These are phyloP conservation scores for Amoebophrya sp. DNA, from an alignment of 169 alveolate species.

Conservation along the genomic window DNA sequence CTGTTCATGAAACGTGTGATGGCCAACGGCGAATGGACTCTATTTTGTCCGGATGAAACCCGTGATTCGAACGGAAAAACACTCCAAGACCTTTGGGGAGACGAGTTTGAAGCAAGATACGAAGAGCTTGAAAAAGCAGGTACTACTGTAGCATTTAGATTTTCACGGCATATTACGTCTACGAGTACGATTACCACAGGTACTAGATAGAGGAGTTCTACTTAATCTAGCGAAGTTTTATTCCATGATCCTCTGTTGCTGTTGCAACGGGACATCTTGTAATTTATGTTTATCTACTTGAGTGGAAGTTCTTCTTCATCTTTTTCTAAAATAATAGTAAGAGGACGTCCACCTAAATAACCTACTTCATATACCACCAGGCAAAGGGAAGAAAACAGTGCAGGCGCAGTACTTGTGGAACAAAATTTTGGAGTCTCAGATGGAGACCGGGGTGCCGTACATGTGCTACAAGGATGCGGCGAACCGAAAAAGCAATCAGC, in stretches of 20 bases:
- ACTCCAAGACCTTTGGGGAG: slow-evolving; percentile 34
- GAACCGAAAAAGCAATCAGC: slow-evolving; percentile 90
- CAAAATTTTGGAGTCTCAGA: slow-evolving; percentile 89
- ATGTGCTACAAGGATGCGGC: slow-evolving; percentile 88
- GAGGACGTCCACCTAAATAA: too few species aligned
- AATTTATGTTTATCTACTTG: too few species aligned
- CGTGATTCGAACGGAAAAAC: slow-evolving; percentile 44
- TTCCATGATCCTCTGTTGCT: too few species aligned
- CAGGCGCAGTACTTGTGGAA: slow-evolving; percentile 94
- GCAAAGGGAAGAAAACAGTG: slow-evolving; percentile 86
- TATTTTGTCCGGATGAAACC: slow-evolving; percentile 97
- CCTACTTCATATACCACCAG: slow-evolving; percentile 35
- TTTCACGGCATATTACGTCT: too few species aligned
- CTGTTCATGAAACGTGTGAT: slow-evolving; percentile 96
- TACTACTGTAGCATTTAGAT: too few species aligned
- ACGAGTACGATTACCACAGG: too few species aligned
- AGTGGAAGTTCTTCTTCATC: too few species aligned
- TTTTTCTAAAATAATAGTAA: too few species aligned
- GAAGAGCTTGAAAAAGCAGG: slow-evolving; percentile 65
- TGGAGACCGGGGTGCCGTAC: slow-evolving; percentile 99
- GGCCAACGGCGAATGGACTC: slow-evolving; percentile 80
- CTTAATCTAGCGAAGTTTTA: too few species aligned
- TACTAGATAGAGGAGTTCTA: too few species aligned
- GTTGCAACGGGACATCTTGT: too few species aligned
- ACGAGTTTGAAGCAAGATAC: slow-evolving; percentile 83